Evolutionary conservation across 192 early-diverging fungal species (phyloP), one percentile per base, ranked within the genome.

Genomic region (Glomus cerebriforme): DNA sequence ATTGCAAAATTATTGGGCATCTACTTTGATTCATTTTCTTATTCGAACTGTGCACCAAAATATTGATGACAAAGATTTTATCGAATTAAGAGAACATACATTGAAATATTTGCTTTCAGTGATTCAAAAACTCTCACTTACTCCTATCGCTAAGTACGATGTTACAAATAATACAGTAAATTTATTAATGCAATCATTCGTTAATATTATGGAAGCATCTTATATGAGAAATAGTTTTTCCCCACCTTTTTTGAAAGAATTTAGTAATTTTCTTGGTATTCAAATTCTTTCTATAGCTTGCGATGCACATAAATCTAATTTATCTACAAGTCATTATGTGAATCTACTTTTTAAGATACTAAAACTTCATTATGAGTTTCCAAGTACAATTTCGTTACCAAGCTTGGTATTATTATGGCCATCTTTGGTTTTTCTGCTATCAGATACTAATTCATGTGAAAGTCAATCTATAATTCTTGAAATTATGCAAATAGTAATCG

Each of bases 371-470:
- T 27, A 75, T 26, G 32, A 75, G n/a, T 34, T 12, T 34, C 26
- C 13, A 24, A 12, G 29, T 34, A 60, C 7, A 1, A 8, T 67
- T 26, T 65, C 76, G 49, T 9, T 49, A 35, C 64, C 39, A 37
- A 66, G 17, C 54, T 78, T 49, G 54, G 26, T 67, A 37, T 10
- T 78, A 1, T 34, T 87, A 1, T 87, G 86, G 87, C 74, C 82
- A 2, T 59, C 80, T 5, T 73, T 90, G 2, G 85, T 86, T 12
- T 86, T 77, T 74, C 29, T 88, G 7, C 73, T 90, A 6, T 69
- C 87, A 66, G 82, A 82, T 66, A 79, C 85, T 4, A 82, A 85
- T 2, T 88, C 87, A 39, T 60, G 83, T 5, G 85, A 86, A 59
- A 84, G 85, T 37, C 89, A 90, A 75, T 34, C 26, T 1, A 54